phyloP scores from a whole-genome alignment of 1,284 basidiomycete genomes.

The Cerioporus squamosus region DNA sequence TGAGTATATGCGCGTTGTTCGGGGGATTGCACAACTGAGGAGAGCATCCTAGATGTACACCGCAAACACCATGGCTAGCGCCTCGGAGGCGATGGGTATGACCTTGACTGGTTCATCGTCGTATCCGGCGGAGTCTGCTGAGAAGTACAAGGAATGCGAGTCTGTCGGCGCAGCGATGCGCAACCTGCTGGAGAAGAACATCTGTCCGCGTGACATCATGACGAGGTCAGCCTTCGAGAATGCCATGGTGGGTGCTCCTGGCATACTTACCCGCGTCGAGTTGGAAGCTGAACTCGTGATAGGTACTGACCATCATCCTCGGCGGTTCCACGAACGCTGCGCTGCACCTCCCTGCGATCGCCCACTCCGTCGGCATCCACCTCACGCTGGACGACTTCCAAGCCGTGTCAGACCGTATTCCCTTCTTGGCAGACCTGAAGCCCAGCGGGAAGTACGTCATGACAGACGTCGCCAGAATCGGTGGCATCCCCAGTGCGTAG shows the following conservation, averaged over 20 bases:
- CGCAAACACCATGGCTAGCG: conserved; percentile 96
- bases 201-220: conserved; percentile 96
- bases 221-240: conserved; percentile 95
- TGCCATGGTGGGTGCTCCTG: conserved; percentile 71
- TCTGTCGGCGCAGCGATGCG: conserved; percentile 82
- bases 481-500: conserved; percentile 82
- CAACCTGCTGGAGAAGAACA: conserved; percentile 88
- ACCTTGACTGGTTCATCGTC: conserved; percentile 96
- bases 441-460: conserved; percentile 91
- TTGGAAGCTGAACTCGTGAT: conserved; percentile 12
- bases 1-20: conserved; percentile 49
- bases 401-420: conserved; percentile 80
- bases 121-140: conserved; percentile 90
- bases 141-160: conserved; percentile 87
- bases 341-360: conserved; percentile 88
- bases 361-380: conserved; percentile 85
- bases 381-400: conserved; percentile 89
- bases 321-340: conserved; percentile 96
- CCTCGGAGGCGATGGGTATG: conserved; percentile 93
- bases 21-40: conserved; percentile 15
- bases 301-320: conserved; percentile 93
- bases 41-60: conserved; percentile 79
- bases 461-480: conserved; percentile 89
- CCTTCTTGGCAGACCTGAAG: conserved; percentile 90
- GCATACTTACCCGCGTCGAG: conserved; percentile 5